phyloP scores from a whole-genome alignment of 2,329 filamentous ascomycete species.

The Trichoderma aggressivum region DNA sequence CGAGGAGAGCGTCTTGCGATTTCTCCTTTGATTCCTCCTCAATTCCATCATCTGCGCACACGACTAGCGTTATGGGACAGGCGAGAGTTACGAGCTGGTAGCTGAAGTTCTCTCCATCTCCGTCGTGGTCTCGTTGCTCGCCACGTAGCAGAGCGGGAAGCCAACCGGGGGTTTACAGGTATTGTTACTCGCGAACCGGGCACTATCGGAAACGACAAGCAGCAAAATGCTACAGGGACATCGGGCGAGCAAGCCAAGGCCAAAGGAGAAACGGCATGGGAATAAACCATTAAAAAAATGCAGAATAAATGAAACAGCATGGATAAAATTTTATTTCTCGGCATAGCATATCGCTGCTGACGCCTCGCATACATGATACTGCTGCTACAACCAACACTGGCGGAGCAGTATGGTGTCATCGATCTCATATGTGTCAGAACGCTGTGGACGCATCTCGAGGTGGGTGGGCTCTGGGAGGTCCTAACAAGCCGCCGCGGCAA shows the following conservation, averaged over 20 bases:
- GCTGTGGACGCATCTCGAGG: slow-evolving; percentile 11
- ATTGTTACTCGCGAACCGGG: slow-evolving; percentile 4
- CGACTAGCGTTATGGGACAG: neutral
- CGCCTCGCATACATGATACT: slow-evolving; percentile 8
- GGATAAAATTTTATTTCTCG: slow-evolving; percentile 2
- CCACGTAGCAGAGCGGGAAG: slow-evolving; percentile 18
- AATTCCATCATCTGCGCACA: neutral
- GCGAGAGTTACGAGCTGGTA: neutral
- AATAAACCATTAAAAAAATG: neutral
- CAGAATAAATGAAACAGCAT: neutral
- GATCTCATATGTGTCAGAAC: slow-evolving; percentile 17
- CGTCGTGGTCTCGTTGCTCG: slow-evolving; percentile 7
- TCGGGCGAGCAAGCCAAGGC: neutral
- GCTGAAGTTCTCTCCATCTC: neutral
- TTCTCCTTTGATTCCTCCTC: neutral
- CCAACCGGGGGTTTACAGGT: neutral
- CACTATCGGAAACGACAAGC: slow-evolving; percentile 9
- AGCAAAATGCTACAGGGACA: neutral
- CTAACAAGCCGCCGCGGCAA: neutral
- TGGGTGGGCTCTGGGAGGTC: slow-evolving; percentile 6
- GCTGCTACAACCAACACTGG: neutral
- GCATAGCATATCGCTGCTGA: slow-evolving; percentile 11
- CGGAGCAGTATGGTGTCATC: slow-evolving; percentile 17
- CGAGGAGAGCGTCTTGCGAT: neutral
- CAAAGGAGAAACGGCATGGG: neutral